Percentiles rank a stretch among this genome's conserved stretches.
Conservation (phyloP, 2,329 filamentous ascomycete species). For the Pseudocercospora eumusae region DNA sequence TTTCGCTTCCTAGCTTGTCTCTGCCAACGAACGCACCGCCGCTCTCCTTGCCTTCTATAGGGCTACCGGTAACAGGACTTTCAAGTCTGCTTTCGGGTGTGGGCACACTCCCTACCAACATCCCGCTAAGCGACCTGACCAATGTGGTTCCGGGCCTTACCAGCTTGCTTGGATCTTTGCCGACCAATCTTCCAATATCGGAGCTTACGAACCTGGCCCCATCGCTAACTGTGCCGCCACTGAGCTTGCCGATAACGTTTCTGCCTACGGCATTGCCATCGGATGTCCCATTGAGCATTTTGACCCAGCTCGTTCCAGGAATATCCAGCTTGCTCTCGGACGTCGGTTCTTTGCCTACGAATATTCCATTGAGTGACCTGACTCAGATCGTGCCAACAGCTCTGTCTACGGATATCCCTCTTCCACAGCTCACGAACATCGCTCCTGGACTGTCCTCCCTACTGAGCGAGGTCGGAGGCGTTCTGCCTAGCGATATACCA, state of each 20-base stretch:
- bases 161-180: not conserved
- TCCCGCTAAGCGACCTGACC: slow-evolving; percentile 1
- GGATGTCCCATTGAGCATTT: not conserved
- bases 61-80: not conserved
- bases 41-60: not conserved
- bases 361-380: not conserved
- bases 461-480: not conserved
- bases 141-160: not conserved
- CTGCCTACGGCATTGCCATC: not conserved
- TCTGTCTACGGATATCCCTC: slow-evolving; percentile 7
- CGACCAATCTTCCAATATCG: not conserved
- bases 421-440: not conserved
- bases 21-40: not conserved
- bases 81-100: slow-evolving; percentile 1
- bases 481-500: not conserved
- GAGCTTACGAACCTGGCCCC: not conserved
- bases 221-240: not conserved
- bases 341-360: slow-evolving; percentile 3
- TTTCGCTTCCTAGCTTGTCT: slow-evolving; percentile 10
- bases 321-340: slow-evolving; percentile 1
- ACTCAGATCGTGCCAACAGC: slow-evolving; percentile 11
- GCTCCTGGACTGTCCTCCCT: not conserved
- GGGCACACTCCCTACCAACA: slow-evolving; percentile 3
- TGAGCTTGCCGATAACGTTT: not conserved
- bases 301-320: slow-evolving; percentile 1